phyloP scores from a whole-genome alignment of 306 rosid species.

The Gillenia trifoliata region DNA sequence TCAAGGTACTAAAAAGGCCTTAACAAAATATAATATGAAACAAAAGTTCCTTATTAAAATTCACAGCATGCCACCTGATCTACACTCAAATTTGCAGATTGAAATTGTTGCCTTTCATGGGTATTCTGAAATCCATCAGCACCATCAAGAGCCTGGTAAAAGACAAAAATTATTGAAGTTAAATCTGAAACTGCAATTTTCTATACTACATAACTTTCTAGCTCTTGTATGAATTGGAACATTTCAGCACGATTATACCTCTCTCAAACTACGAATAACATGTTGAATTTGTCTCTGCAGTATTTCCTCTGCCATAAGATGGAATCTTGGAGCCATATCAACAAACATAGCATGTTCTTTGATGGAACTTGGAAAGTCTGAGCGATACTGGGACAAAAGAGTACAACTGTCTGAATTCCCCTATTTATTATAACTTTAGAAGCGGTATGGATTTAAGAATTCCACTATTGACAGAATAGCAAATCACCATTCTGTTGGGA shows the following conservation, averaged over 20 bases:
- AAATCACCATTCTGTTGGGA: not conserved
- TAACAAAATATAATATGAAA: not conserved
- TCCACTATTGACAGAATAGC: not conserved
- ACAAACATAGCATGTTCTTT: constrained; percentile 87
- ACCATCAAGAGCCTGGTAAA: constrained; percentile 72
- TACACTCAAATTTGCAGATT: constrained; percentile 77
- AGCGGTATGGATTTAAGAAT: not conserved
- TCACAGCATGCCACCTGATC: constrained; percentile 64
- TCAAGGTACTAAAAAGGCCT: constrained; percentile 4
- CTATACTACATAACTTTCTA: constrained; percentile 6
- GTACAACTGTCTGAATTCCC: constrained; percentile 16
- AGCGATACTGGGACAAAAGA: constrained; percentile 59
- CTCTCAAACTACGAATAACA: constrained; percentile 70
- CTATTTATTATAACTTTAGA: not conserved
- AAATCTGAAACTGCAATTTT: constrained; percentile 17
- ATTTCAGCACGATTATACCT: constrained; percentile 49
- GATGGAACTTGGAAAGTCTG: constrained; percentile 73
- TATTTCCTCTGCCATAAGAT: constrained; percentile 73
- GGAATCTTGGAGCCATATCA: constrained; percentile 93
- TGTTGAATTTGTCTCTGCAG: constrained; percentile 81
- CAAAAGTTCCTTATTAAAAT: not conserved
- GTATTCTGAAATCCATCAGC: constrained; percentile 96
- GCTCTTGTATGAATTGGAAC: constrained; percentile 8
- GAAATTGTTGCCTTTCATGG: constrained; percentile 64
- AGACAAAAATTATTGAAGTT: constrained; percentile 5